Evolutionary conservation across 805 yeast species (phyloP).

Genomic region (Saturnispora zaruensis): DNA sequence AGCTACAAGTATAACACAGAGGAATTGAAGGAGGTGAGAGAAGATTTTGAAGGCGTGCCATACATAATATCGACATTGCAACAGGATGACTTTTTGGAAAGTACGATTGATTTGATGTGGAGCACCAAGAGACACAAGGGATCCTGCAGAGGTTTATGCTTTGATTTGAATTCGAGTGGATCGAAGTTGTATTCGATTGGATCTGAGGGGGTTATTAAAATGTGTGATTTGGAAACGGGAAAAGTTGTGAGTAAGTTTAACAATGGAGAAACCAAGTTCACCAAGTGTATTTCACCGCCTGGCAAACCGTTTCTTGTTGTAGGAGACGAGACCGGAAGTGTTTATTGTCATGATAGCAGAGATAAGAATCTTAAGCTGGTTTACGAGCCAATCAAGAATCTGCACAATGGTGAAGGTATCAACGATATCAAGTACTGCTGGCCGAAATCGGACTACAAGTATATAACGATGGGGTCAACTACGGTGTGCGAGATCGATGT

Average conservation of each 20-base stretch:
- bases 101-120: conserved; percentile 46
- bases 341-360: conserved; percentile 54
- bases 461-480: conserved; percentile 73
- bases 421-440: conserved; percentile 66
- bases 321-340: conserved; percentile 64
- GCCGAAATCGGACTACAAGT: conserved; percentile 68
- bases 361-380: conserved; percentile 34
- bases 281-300: conserved; percentile 38
- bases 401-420: conserved; percentile 74
- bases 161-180: conserved; percentile 48
- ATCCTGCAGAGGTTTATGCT: conserved; percentile 65
- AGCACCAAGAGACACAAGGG: conserved; percentile 86
- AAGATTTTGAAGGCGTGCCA: conserved; percentile 25
- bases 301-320: conserved; percentile 43
- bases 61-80: conserved; percentile 22
- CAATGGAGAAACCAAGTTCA: conserved; percentile 20
- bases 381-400: conserved; percentile 37
- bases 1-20: conserved; percentile 51
- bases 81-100: conserved; percentile 21
- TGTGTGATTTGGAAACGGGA: conserved; percentile 64
- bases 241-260: conserved; percentile 52
- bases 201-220: conserved; percentile 69
- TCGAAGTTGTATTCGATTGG: conserved; percentile 62
- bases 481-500: conserved; percentile 72
- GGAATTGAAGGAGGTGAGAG: conserved; percentile 30